Base-by-base conservation (phyloP, 306 rosid genomes). In the Castanea crenata region DNA sequence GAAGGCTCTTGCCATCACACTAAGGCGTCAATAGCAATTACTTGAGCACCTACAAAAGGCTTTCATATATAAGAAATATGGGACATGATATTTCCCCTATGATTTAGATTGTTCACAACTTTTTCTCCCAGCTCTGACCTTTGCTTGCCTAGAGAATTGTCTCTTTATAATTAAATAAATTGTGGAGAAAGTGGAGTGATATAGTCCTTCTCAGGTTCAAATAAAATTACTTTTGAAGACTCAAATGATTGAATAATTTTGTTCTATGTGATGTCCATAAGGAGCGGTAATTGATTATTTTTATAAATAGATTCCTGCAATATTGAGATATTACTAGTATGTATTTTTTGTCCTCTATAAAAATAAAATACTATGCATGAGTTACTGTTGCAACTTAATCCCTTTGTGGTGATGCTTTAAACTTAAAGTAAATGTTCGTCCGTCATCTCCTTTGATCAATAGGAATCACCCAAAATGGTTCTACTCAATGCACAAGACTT, bases 341-440 rank as follows among this genome's bases (percentile, higher is more conserved):
- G 1, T 6, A 32, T 79, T 32, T 5, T 7, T 41, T 41, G 32
- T 49, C 58, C 76, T 12, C 61, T 4, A 23, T 20, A 18, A 51
- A 32, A 27, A 25, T 71, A 14, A 4, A 71, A 21, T 49, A 13
- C 21, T 12, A 41, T 70, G 58, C 55, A 25, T 38, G 71, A 19
- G 55, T 78, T 70, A 18, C 46, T 11, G 29, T 38, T 46, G 77
- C 11, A 77, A 68, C 21, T n/a, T 77, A 21, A 27, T 29, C 75
- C 27, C 25, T 16, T 34, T 32, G 71, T 65, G 7, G 29, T 27
- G 18, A 51, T 73, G 38, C 15, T 16, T 38, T 38, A 8, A 38
- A 38, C 46, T 25, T 32, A 25, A 55, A 20, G 44, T 54, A 32
- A 65, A 5, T 73, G 25, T 52, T 73, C 16, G 16, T 55, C 46